A percentile compares a stretch with the other conserved stretches of the same genome.
Conservation (phyloP, 768 basidiomycete species). For the Epithele typhae region DNA sequence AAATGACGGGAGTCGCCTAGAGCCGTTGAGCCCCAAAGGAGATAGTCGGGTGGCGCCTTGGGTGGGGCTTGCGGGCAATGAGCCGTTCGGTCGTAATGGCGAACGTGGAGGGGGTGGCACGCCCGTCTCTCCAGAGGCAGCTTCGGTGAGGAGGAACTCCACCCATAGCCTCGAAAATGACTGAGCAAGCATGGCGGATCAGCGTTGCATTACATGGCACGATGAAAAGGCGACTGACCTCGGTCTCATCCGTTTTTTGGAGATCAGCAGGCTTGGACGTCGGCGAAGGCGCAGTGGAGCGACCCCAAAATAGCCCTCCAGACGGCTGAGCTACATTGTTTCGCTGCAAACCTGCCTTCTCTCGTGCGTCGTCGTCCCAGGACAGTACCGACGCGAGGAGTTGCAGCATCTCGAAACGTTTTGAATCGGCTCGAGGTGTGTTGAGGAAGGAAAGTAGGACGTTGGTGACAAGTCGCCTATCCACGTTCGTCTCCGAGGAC, state of each 20-base stretch:
- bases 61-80: slow-evolving; percentile 33
- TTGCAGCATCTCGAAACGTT: slow-evolving; percentile 94
- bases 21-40: slow-evolving; percentile 24
- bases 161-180: slow-evolving; percentile 98
- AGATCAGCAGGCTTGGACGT: slow-evolving; percentile 45
- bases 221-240: slow-evolving; percentile 41
- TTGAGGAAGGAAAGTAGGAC: slow-evolving; percentile 86
- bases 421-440: slow-evolving; percentile 87
- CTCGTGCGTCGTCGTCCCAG: slow-evolving; percentile 89
- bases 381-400: slow-evolving; percentile 86
- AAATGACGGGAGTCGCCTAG: slow-evolving; percentile 37
- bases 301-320: slow-evolving; percentile 23
- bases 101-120: slow-evolving; percentile 20
- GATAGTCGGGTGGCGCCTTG: slow-evolving; percentile 14
- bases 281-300: slow-evolving; percentile 25
- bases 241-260: slow-evolving; percentile 81
- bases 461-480: slow-evolving; percentile 91
- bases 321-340: slow-evolving; percentile 21
- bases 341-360: slow-evolving; percentile 84
- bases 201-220: too few species aligned
- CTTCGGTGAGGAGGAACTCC: slow-evolving; percentile 95
- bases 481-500: slow-evolving; percentile 83
- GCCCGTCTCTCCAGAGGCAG: slow-evolving; percentile 41
- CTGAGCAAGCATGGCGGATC: slow-evolving; percentile 35
- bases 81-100: slow-evolving; percentile 29